A percentile compares a stretch with the other conserved stretches of the same genome.
Conservation (phyloP, 23 red algal genomes). For the Gracilaria gracilis region DNA sequence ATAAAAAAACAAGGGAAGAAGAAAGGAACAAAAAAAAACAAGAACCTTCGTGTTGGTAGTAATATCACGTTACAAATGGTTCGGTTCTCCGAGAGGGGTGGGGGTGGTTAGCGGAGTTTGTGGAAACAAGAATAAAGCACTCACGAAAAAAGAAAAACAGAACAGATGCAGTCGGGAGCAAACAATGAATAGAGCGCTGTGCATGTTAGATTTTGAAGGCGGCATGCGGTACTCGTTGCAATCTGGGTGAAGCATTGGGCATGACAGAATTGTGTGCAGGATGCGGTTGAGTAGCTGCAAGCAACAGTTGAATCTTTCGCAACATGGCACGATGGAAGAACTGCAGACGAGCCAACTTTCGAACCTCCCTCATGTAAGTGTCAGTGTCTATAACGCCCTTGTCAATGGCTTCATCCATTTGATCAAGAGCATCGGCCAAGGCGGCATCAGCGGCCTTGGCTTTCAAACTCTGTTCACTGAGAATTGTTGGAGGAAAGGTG, state of each 20-base stretch:
- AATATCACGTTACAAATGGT: background rate
- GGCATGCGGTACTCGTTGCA: slow-evolving; percentile 13
- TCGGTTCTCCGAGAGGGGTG: background rate
- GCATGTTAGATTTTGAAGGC: slow-evolving; percentile 21
- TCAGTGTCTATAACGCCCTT: slow-evolving; percentile 51
- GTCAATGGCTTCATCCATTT: slow-evolving; percentile 60
- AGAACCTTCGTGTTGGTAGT: background rate
- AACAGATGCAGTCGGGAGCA: background rate
- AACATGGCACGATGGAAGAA: slow-evolving; percentile 55
- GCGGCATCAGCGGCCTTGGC: slow-evolving; percentile 29
- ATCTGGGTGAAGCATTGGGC: slow-evolving; percentile 11
- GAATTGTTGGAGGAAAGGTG: background rate
- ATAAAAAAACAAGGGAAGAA: background rate
- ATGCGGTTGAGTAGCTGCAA: background rate
- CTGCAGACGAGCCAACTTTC: slow-evolving; percentile 45
- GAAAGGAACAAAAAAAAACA: background rate
- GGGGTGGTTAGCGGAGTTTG: background rate
- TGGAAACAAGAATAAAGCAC: slow-evolving; percentile 31
- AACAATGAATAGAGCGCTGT: background rate
- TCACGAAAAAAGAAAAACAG: background rate
- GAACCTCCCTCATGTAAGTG: slow-evolving; percentile 63
- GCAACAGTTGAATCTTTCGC: slow-evolving; percentile 17
- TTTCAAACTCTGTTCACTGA: slow-evolving; percentile 38
- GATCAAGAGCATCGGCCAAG: slow-evolving; percentile 43
- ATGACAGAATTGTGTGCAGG: background rate